Evolutionary conservation across 2,329 filamentous ascomycete genomes (phyloP).

Genomic region (Harringtonia lauricola): DNA sequence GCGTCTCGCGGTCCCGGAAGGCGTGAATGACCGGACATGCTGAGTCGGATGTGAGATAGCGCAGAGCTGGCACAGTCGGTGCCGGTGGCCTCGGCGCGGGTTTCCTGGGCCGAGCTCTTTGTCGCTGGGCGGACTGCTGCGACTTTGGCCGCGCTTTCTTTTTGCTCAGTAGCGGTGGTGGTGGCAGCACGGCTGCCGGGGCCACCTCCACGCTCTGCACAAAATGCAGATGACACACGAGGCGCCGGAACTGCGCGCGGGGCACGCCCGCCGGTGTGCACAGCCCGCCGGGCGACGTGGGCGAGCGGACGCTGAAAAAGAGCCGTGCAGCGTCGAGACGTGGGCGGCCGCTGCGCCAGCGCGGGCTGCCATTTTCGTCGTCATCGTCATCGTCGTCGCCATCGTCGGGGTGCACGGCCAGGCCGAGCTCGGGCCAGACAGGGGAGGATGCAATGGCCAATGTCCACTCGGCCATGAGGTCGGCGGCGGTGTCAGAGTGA

Average conservation of each 20-base stretch:
- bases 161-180: no score
- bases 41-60: no score
- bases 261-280: conserved; percentile 8
- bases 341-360: background rate
- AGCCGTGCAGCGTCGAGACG: background rate
- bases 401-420: background rate
- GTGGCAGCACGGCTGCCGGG: no score
- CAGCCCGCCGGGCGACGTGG: conserved; percentile 6
- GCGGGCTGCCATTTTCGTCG: background rate
- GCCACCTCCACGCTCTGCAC: no score
- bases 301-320: conserved; percentile 5
- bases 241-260: conserved; percentile 6
- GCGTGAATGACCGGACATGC: background rate
- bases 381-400: background rate
- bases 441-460: background rate
- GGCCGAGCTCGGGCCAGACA: conserved; percentile 3
- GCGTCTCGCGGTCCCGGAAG: background rate
- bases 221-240: conserved; percentile 9
- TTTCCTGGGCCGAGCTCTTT: no score
- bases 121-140: no score
- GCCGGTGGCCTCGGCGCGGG: no score
- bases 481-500: background rate
- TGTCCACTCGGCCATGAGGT: background rate
- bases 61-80: no score
- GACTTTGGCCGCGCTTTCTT: background rate